These are phyloP conservation scores for Thalia dealbata DNA, from an alignment of 176 grass and related monocot species.

Conservation along the genomic window DNA sequence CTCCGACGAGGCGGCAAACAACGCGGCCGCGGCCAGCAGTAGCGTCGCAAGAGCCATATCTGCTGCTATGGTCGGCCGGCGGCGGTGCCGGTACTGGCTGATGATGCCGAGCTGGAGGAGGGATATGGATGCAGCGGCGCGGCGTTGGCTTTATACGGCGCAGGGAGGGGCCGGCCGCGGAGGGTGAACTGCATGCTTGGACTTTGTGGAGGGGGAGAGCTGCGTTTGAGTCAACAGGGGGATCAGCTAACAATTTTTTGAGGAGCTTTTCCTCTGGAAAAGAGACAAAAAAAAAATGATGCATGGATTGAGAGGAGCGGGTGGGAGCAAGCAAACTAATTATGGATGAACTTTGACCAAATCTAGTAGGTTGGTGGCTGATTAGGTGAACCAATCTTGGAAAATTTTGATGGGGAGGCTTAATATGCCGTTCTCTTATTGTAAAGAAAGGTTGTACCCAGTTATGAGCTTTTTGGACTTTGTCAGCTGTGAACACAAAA, in stretches of 20 bases:
- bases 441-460: too few relatives aligned
- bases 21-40: neutral
- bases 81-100: too few relatives aligned
- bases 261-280: too few relatives aligned
- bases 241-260: constrained; percentile 66
- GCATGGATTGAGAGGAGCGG: neutral
- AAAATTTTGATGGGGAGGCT: too few relatives aligned
- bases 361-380: neutral
- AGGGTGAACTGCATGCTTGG: neutral
- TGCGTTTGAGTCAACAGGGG: constrained; percentile 57
- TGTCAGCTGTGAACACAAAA: neutral
- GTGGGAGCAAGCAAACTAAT: too few relatives aligned
- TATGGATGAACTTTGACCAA: too few relatives aligned
- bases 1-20: neutral
- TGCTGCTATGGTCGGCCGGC: neutral
- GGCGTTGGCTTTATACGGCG: too few relatives aligned
- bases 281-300: too few relatives aligned
- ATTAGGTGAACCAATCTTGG: neutral
- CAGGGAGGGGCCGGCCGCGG: neutral
- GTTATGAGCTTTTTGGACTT: neutral
- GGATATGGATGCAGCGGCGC: too few relatives aligned
- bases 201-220: constrained; percentile 17
- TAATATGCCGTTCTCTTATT: too few relatives aligned
- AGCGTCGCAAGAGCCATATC: neutral
- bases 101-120: too few relatives aligned